Evolutionary conservation across 306 rosid species (phyloP), one percentile per base, ranked within the genome.

Genomic region (Dryas alaskensis): DNA sequence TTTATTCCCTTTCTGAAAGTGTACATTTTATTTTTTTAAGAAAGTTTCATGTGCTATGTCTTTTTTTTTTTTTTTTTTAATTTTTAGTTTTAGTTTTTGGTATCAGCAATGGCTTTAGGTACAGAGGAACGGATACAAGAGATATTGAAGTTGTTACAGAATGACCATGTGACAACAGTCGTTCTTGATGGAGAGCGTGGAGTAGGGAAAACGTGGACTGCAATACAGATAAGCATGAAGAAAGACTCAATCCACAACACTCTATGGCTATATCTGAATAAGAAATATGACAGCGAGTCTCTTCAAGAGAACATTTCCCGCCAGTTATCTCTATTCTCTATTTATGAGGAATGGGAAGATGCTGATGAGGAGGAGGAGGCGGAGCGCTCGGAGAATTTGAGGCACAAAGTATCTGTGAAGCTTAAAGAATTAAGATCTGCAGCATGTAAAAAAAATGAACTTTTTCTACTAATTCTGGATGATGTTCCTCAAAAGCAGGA

Each of bases 181-280:
- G 59, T 69, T 62, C 74, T 81, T 8, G 12, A 0, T 11, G 85
- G 85, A 54, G 40, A 55, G 52, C 68, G 45, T 16, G 85, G 85
- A 69, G 79, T 67, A 1, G 75, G 75, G 57, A 81, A 81, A 46
- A 77, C 82, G 3, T 10, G 69, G 73, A 73, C 51, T 60, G 85
- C 73, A 63, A 73, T 10, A 69, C 17, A 57, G 75, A 54, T 73
- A 45, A 4, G 58, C 52, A 22, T 0, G 48, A 7, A 7, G 8
- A 1, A 27, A 27, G 7, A 1, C 25, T 60, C 0, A 47, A 31
- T n/a, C 27, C 52, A 68, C 17, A n/a, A 14, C 37, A 12, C 53
- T 54, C 13, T 81, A 7, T 81, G 85, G 82, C 16, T 77, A 3
- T 53, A 46, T 77, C 13, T 69, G 64, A 63, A 66, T 66, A 45